A percentile compares a stretch with the other conserved stretches of the same genome.
These are phyloP conservation scores for Rhizopogon parksii DNA, from an alignment of 1,284 basidiomycete species.

Conservation along the genomic window DNA sequence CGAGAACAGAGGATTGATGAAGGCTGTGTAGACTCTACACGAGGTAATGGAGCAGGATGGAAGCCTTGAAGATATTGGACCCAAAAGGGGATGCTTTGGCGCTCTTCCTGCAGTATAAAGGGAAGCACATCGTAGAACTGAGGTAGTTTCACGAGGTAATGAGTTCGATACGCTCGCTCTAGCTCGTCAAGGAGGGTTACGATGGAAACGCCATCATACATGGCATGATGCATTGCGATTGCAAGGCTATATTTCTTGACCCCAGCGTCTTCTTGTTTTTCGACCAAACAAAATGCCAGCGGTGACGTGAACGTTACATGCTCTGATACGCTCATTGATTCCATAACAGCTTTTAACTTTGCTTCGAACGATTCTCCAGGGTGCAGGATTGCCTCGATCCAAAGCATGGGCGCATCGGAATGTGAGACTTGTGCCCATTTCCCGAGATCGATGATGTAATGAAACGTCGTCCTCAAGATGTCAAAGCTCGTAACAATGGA, in stretches of 20 bases:
- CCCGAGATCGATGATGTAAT: conserved; percentile 34
- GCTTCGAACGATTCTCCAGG: conserved; percentile 12
- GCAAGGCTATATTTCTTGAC: conserved; percentile 24
- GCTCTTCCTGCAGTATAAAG: conserved; percentile 32
- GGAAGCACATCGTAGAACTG: conserved; percentile 35
- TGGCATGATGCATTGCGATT: conserved; percentile 42
- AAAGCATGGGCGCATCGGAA: conserved; percentile 28
- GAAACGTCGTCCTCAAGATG: conserved; percentile 44
- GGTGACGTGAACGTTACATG: conserved; percentile 26
- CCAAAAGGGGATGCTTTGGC: conserved; percentile 37
- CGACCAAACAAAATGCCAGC: conserved; percentile 32
- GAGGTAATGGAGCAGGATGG: conserved; percentile 16
- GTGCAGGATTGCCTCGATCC: conserved; percentile 23
- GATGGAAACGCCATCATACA: conserved; percentile 46
- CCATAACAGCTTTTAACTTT: conserved; percentile 17
- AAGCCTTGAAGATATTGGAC: conserved; percentile 26
- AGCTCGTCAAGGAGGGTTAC: conserved; percentile 31
- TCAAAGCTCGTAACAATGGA: conserved; percentile 27
- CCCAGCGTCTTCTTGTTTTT: conserved; percentile 12
- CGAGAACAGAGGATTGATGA: conserved; percentile 12
- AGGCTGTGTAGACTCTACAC: not conserved
- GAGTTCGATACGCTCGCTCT: conserved; percentile 27
- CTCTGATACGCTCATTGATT: conserved; percentile 15
- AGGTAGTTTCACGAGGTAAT: conserved; percentile 10
- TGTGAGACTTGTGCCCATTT: conserved; percentile 41